Percentiles rank a stretch among this genome's conserved stretches.
Evolutionary conservation across 345 rosid genomes (phyloP).

Genomic region (Syzygium aromaticum): DNA sequence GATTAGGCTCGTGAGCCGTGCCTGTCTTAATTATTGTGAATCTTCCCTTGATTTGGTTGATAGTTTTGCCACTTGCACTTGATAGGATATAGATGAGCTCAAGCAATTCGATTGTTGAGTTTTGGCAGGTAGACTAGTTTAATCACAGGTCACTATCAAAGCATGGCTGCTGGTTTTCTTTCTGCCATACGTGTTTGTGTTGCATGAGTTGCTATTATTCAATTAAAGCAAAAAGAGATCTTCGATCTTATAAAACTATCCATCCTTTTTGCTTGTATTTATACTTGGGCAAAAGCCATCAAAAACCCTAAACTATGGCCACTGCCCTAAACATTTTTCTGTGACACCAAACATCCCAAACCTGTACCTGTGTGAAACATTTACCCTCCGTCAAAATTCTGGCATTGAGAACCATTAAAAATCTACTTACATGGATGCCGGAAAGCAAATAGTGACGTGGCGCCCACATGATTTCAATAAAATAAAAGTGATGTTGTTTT

Average conservation of each 20-base stretch:
- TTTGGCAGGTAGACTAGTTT: background rate
- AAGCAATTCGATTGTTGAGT: background rate
- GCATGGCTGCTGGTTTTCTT: background rate
- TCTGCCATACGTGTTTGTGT: background rate
- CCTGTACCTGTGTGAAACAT: no score
- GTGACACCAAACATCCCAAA: no score
- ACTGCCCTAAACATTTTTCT: no score
- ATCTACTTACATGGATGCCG: no score
- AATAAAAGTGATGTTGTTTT: no score
- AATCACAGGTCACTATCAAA: background rate
- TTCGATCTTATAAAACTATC: background rate
- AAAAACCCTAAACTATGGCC: no score
- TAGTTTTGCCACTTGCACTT: background rate
- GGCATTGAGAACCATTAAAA: no score
- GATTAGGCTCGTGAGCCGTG: background rate
- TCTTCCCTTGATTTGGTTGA: background rate
- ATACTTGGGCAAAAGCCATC: no score
- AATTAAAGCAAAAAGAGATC: background rate
- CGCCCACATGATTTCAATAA: no score
- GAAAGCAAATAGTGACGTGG: no score
- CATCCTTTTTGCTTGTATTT: background rate
- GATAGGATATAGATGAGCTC: background rate
- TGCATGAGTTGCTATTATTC: background rate
- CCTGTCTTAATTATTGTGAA: background rate
- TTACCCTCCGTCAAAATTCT: no score